Conservation (phyloP, 2,329 filamentous ascomycete species). For the Penicillium griseofulvum region DNA sequence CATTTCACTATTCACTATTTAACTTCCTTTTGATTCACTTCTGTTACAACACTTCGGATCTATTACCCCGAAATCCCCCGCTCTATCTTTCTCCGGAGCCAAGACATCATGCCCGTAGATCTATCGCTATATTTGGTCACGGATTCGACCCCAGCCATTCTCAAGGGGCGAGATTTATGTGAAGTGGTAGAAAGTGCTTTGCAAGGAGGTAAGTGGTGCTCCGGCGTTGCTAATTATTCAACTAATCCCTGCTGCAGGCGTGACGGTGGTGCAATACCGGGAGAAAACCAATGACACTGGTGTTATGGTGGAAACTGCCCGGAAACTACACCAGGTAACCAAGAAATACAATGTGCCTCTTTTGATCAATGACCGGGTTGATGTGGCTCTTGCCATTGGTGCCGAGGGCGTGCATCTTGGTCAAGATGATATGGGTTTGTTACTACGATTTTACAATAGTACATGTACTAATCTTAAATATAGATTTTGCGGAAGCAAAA, state of each 20-base stretch:
- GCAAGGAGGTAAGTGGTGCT: conserved; percentile 58
- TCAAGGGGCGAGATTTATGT: conserved; percentile 68
- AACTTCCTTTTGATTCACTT: background rate
- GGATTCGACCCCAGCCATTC: conserved; percentile 82
- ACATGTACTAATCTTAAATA: background rate
- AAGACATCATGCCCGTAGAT: conserved; percentile 53
- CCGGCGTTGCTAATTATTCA: conserved; percentile 2
- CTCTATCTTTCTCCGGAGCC: background rate
- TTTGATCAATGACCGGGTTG: conserved; percentile 88
- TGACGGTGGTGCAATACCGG: conserved; percentile 83
- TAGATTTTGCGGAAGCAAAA: conserved; percentile 59
- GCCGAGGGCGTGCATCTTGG: conserved; percentile 94
- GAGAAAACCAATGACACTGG: conserved; percentile 80
- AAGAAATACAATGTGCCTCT: conserved; percentile 68
- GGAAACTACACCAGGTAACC: conserved; percentile 69
- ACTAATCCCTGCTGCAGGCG: conserved; percentile 47
- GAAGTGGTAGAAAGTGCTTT: conserved; percentile 73
- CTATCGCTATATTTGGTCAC: conserved; percentile 89
- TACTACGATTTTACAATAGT: background rate
- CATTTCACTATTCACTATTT: background rate
- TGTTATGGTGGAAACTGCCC: conserved; percentile 67
- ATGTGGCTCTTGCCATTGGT: conserved; percentile 79
- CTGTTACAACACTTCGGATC: background rate
- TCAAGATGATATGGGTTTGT: conserved; percentile 82
- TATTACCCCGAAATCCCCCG: background rate